Evolutionary conservation across 768 basidiomycete species (phyloP), one percentile per base, ranked within the genome.

Genomic region (Collybiopsis confluens): DNA sequence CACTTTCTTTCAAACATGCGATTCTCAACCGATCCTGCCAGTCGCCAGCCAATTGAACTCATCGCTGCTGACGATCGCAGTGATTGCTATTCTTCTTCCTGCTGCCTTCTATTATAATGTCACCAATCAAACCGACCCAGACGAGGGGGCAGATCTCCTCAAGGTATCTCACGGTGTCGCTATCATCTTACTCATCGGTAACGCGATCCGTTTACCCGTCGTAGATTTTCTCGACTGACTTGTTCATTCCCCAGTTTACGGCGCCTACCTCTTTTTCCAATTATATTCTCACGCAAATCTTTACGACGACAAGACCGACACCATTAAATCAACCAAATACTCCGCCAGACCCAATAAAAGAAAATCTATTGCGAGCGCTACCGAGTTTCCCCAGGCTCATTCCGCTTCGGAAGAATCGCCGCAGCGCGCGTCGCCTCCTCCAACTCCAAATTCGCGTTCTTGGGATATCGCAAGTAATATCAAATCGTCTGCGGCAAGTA

Each of bases 21-120:
- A 7, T 2, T 21, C 9, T 24, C 30, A 16, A 43, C 33, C 26
- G 7, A 21, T 52, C 33, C 33, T 44, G 10, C 11, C 57, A 78
- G 78, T 74, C 56, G 72, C 88, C 0, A 79, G 82, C 8, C 88
- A 90, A 63, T 63, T 89, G 37, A 89, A 91, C 66, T 81, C 86
- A 0, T 90, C 90, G 1, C 66, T 92, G 8, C 70, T 92, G 51
- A 86, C 81, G 23, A 74, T 92, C 48, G 89, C 88, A 58, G 90
- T 92, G 52, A 85, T 88, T 60, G 90, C 85, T 45, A 74, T 92
- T 13, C 73, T 92, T 13, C 71, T 92, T 16, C 90, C 90, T 5
- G 88, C 88, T 23, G 90, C 88, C 1, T 94, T 89, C 68, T 85
- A 91, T 59, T 78, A 86, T 57, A 71, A 80, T 5, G 68, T 68